Evolutionary conservation across 2,329 filamentous ascomycete species (phyloP).

Genomic region (Paraconiothyrium sp.): DNA sequence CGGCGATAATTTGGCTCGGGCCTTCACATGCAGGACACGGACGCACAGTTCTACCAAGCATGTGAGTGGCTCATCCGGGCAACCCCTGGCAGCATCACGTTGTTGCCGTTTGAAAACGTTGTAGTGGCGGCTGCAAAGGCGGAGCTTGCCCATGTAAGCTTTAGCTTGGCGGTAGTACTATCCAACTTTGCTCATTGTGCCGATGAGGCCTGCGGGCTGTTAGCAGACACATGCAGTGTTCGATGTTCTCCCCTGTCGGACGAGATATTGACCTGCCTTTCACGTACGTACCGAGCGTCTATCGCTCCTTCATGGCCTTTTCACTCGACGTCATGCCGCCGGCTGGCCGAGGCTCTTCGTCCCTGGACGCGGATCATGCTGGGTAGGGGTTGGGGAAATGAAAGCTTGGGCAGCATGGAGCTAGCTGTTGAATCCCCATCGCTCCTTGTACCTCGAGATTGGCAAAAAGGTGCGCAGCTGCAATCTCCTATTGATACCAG

Average conservation of each 20-base stretch:
- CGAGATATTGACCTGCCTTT: constrained; percentile 19
- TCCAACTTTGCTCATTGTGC: constrained; percentile 25
- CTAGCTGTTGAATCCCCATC: constrained; percentile 22
- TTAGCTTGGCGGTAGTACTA: constrained; percentile 28
- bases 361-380: constrained; percentile 15
- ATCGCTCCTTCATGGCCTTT: constrained; percentile 9
- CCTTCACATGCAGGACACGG: constrained; percentile 24
- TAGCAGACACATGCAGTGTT: constrained; percentile 20
- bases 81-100: constrained; percentile 25
- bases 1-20: constrained; percentile 1
- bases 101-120: constrained; percentile 23
- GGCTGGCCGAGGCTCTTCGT: constrained; percentile 19
- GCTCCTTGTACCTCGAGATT: constrained; percentile 17
- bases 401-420: constrained; percentile 23
- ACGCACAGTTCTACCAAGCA: constrained; percentile 8
- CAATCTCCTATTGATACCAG: constrained; percentile 42
- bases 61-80: constrained; percentile 19
- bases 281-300: constrained; percentile 17
- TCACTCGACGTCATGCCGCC: constrained; percentile 20
- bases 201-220: constrained; percentile 19
- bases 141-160: constrained; percentile 32
- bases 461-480: constrained; percentile 25
- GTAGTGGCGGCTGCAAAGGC: constrained; percentile 27
- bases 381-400: constrained; percentile 13
- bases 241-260: constrained; percentile 19